These are phyloP conservation scores for Zygoascus sp. DNA, from an alignment of 1,139 yeast species.

Conservation along the genomic window DNA sequence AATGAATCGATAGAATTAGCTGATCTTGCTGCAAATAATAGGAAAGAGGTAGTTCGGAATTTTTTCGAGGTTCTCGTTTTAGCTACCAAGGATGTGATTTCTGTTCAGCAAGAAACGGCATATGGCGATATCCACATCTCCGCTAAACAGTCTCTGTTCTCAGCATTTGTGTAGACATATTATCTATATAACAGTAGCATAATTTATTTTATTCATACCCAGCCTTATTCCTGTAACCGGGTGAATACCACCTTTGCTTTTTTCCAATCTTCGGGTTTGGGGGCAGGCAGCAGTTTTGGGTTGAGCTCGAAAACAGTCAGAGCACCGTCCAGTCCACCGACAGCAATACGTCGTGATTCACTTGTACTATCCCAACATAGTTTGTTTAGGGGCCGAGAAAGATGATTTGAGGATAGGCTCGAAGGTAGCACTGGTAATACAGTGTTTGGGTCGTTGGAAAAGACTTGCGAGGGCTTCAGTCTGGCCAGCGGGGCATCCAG, in stretches of 20 bases:
- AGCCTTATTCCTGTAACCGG: slow-evolving; percentile 8
- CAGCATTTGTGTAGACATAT: neutral
- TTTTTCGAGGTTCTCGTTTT: slow-evolving; percentile 81
- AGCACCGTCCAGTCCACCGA: slow-evolving; percentile 37
- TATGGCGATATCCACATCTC: slow-evolving; percentile 57
- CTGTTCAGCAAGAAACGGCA: slow-evolving; percentile 54
- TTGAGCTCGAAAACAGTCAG: slow-evolving; percentile 34
- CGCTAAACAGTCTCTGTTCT: neutral
- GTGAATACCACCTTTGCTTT: slow-evolving; percentile 16
- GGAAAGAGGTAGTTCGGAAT: slow-evolving; percentile 41
- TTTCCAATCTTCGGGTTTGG: slow-evolving; percentile 24
- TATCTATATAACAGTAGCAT: neutral
- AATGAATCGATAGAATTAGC: neutral
- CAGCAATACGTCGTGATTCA: slow-evolving; percentile 28
- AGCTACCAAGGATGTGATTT: slow-evolving; percentile 72
- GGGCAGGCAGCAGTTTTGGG: slow-evolving; percentile 17
- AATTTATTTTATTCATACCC: too few species aligned
- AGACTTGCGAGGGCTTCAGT: slow-evolving; percentile 20
- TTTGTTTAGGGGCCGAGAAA: slow-evolving; percentile 27
- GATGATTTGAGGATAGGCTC: slow-evolving; percentile 8
- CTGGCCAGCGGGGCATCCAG: slow-evolving; percentile 41
- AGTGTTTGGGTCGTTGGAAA: slow-evolving; percentile 1
- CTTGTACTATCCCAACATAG: slow-evolving; percentile 31
- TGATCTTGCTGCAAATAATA: slow-evolving; percentile 6
- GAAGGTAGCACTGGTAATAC: slow-evolving; percentile 3